Evolutionary conservation across 176 grass and related monocot genomes (phyloP).

Genomic region (Urochloa ruziziensis): DNA sequence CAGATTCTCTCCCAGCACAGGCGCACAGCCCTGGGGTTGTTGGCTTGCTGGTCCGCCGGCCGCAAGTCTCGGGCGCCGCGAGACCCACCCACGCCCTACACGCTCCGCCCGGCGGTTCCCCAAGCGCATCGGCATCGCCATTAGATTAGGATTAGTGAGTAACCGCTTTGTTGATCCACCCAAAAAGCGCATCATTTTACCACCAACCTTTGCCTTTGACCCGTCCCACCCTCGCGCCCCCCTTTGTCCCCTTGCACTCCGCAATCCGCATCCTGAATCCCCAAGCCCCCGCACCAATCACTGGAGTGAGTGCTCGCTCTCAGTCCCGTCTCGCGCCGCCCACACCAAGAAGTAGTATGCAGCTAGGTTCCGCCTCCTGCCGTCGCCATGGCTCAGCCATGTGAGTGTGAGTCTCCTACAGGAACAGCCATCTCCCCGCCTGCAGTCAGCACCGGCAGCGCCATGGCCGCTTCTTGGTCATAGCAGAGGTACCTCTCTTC

Average conservation of each 20-base stretch:
- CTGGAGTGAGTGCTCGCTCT: background rate
- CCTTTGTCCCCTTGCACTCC: slow-evolving; percentile 19
- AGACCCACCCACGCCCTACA: background rate
- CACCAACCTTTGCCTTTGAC: slow-evolving; percentile 55
- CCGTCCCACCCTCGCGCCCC: slow-evolving; percentile 29
- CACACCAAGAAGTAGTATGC: background rate
- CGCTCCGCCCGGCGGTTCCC: slow-evolving; percentile 4
- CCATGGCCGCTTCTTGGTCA: slow-evolving; percentile 22
- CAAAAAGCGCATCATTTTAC: slow-evolving; percentile 38
- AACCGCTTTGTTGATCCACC: slow-evolving; percentile 41
- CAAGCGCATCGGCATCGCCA: background rate
- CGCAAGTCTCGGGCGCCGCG: slow-evolving; percentile 17
- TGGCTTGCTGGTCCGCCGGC: background rate
- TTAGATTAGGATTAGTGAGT: slow-evolving; percentile 23
- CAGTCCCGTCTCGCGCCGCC: background rate
- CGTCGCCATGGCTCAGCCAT: slow-evolving; percentile 9
- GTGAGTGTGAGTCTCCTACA: slow-evolving; percentile 6
- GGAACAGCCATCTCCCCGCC: background rate
- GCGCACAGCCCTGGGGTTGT: background rate
- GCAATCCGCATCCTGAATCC: background rate
- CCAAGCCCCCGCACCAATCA: slow-evolving; percentile 29
- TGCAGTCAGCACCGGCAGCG: background rate
- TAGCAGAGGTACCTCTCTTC: slow-evolving; percentile 32
- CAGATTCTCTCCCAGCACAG: background rate
- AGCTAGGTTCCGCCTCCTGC: slow-evolving; percentile 4